Percentiles rank a stretch among this genome's conserved stretches.
phyloP scores from a whole-genome alignment of 257 asterid species.

The Nicotiana noctiflora region DNA sequence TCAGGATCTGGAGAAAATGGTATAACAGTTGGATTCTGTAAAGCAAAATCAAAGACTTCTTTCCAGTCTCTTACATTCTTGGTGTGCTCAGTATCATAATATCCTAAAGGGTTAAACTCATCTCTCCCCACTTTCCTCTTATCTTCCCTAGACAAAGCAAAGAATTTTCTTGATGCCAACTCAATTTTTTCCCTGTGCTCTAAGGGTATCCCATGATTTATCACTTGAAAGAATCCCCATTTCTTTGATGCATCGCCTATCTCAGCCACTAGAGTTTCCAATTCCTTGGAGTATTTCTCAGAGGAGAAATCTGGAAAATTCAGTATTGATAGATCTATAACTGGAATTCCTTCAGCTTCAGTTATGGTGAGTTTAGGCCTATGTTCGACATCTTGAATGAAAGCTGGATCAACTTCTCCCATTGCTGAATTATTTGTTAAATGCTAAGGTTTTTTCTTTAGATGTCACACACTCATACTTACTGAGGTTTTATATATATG shows the following conservation, averaged over 20 bases:
- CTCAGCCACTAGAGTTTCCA: conserved; percentile 33
- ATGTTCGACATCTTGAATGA: conserved; percentile 58
- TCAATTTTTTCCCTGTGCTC: conserved; percentile 37
- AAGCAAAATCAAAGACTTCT: conserved; percentile 56
- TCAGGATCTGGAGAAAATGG: conserved; percentile 44
- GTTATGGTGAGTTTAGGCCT: conserved; percentile 35
- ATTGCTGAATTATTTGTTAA: conserved; percentile 18
- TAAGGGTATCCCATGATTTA: conserved; percentile 68
- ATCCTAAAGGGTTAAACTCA: conserved; percentile 44
- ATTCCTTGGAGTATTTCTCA: neutral
- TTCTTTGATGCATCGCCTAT: conserved; percentile 46
- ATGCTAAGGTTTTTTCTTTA: too few relatives aligned
- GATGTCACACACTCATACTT: too few relatives aligned
- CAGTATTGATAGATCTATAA: conserved; percentile 48
- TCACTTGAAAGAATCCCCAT: conserved; percentile 80
- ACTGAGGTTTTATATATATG: too few relatives aligned
- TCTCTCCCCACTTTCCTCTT: conserved; percentile 41
- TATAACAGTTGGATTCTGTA: conserved; percentile 32
- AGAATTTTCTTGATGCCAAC: conserved; percentile 41
- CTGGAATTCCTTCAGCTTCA: conserved; percentile 58
- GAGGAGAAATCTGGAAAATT: conserved; percentile 14
- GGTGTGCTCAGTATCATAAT: conserved; percentile 58
- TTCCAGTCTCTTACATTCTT: conserved; percentile 75
- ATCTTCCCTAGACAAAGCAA: conserved; percentile 47
- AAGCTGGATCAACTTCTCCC: conserved; percentile 53